Base-by-base conservation (phyloP, 139 green algal genomes). In the Ostreobium quekettii region DNA sequence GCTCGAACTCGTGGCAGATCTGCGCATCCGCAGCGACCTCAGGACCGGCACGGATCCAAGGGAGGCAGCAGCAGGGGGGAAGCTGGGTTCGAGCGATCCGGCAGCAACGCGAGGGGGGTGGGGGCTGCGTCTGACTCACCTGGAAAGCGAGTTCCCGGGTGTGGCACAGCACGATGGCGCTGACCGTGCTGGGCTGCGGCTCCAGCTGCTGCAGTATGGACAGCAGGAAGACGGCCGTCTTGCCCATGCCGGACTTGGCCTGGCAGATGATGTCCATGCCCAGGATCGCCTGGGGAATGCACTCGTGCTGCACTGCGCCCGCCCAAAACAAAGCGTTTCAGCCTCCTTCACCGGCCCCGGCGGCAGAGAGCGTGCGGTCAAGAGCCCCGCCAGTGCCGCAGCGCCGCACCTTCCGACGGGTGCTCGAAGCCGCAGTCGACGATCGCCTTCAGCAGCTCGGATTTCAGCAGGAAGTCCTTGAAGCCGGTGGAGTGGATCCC, bases 191-290 rank as follows among this genome's bases (percentile, higher is more conserved):
- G 3, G 76, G 74, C 67, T 91, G 81, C 32, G 79, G 72, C 71
- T 96, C 86, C 19, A 99, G 80, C 77, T 99, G 92, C 80, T 99
- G 95, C 42, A 99, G 84, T 32, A 95, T 83, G n/a, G 91, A 87
- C 36, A 99, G 82, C n/a, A 98, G 92, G 74, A 99, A 99, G 5
- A 99, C 95, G 2, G 94, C 95, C 1, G 95, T 99, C 87, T 99
- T 99, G 47, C 95, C 95, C 94, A 99, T 99, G 53, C 95, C 95
- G 6, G 90, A 97, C 88, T 99, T 99, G 33, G 95, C 95, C 78
- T 99, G 95, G 80, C 95, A 99, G 5, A 99, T 83, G 11, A 99
- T 87, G 71, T 99, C 95, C 85, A 95, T 91, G 46, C 95, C 93
- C 48, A 97, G 79, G 61, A 99, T 96, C 53, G 95, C 93, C 72